Evolutionary conservation across 1,139 yeast species (phyloP).

Genomic region (Yamadazyma siamensis): DNA sequence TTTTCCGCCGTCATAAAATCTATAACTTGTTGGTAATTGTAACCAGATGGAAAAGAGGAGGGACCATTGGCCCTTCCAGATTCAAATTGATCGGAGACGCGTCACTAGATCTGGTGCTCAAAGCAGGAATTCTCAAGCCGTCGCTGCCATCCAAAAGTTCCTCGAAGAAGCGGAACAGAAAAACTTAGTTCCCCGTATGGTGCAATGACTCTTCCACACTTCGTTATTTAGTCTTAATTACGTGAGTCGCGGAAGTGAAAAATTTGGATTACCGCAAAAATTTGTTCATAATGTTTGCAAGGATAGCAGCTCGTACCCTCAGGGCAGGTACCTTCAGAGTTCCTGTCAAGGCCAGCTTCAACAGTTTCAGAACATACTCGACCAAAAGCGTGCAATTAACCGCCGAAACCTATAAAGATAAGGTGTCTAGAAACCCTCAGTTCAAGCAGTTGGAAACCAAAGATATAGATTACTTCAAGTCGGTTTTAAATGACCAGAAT

Average conservation of each 20-base stretch:
- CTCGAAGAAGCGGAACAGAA: too few relatives aligned
- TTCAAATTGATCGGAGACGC: conserved; percentile 59
- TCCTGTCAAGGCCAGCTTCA: too few relatives aligned
- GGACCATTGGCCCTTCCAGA: conserved; percentile 60
- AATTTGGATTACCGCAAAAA: too few relatives aligned
- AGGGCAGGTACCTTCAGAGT: too few relatives aligned
- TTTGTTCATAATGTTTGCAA: too few relatives aligned
- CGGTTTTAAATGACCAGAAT: conserved; percentile 49
- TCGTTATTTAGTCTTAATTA: too few relatives aligned
- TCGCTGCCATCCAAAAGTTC: too few relatives aligned
- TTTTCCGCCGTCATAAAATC: conserved; percentile 45
- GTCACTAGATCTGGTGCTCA: conserved; percentile 41
- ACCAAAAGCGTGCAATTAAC: conserved; percentile 54
- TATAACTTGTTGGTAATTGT: conserved; percentile 58
- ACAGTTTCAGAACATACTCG: too few relatives aligned
- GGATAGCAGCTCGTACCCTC: too few relatives aligned
- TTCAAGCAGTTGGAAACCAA: conserved; percentile 47
- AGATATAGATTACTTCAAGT: conserved; percentile 62
- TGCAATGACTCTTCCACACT: too few relatives aligned
- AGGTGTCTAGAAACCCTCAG: conserved; percentile 43
- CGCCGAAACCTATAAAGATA: conserved; percentile 57
- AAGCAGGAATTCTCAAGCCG: conserved; percentile 8
- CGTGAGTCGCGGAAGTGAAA: too few relatives aligned
- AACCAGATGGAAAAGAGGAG: conserved; percentile 74
- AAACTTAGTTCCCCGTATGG: too few relatives aligned